Evolutionary conservation across 2,329 filamentous ascomycete species (phyloP).

Genomic region (Exophiala lecanii-corni): DNA sequence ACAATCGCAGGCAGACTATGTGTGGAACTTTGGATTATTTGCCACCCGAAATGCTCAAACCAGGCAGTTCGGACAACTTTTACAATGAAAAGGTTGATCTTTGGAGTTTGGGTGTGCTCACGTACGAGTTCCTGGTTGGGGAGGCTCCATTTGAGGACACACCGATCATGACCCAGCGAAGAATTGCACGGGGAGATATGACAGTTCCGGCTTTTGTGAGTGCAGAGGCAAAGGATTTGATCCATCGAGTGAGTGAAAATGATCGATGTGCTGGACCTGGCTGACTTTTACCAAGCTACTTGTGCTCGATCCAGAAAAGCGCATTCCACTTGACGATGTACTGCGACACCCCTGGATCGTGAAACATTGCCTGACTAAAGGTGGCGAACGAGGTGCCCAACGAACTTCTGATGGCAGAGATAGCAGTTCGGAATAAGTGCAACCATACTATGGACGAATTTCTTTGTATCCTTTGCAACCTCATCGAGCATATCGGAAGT

Average conservation of each 20-base stretch:
- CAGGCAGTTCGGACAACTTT: conserved; percentile 73
- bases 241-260: conserved; percentile 68
- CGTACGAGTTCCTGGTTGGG: conserved; percentile 92
- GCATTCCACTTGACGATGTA: conserved; percentile 83
- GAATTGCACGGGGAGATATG: conserved; percentile 88
- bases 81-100: conserved; percentile 95
- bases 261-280: neutral
- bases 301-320: conserved; percentile 88
- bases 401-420: conserved; percentile 10
- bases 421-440: conserved; percentile 5
- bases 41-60: conserved; percentile 93
- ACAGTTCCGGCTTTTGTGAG: conserved; percentile 86
- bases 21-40: conserved; percentile 97
- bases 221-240: conserved; percentile 82
- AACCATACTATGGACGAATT: conserved; percentile 7
- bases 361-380: conserved; percentile 65
- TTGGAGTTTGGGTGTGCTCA: conserved; percentile 92
- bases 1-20: conserved; percentile 88
- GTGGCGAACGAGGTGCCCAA: conserved; percentile 22
- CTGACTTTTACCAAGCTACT: conserved; percentile 57
- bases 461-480: too few species aligned
- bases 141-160: conserved; percentile 97
- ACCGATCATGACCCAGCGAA: conserved; percentile 85
- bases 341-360: conserved; percentile 92
- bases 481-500: too few species aligned